phyloP scores from a whole-genome alignment of 2,329 filamentous ascomycete species.

The Hortaea sp. region DNA sequence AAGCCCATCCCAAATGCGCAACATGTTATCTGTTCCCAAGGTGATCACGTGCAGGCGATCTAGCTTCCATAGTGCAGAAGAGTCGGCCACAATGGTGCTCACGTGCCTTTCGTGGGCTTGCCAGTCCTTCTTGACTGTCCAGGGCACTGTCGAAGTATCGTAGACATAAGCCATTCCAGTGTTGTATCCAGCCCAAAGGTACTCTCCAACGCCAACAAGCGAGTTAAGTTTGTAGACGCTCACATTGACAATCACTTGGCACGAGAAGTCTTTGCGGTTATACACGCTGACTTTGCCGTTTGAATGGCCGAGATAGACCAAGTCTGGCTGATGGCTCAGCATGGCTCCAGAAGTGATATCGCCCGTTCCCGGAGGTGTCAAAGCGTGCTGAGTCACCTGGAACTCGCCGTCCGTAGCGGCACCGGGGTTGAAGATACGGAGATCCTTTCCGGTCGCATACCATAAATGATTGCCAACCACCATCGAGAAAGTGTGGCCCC shows the following conservation, averaged over 20 bases:
- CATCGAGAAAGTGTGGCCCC: conserved; percentile 79
- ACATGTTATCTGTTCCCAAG: conserved; percentile 73
- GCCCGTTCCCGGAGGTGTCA: conserved; percentile 63
- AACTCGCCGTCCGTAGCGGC: conserved; percentile 59
- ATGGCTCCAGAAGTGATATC: conserved; percentile 79
- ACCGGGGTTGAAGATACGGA: conserved; percentile 72
- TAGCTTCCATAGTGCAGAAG: conserved; percentile 73
- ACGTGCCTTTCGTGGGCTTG: conserved; percentile 72
- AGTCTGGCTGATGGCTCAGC: conserved; percentile 62
- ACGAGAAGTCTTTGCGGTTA: conserved; percentile 64
- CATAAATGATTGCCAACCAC: conserved; percentile 77
- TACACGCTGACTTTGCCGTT: conserved; percentile 96
- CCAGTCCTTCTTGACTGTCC: conserved; percentile 92
- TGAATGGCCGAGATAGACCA: conserved; percentile 80
- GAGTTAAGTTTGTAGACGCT: conserved; percentile 94
- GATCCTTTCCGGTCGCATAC: conserved; percentile 78
- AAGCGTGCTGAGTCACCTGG: conserved; percentile 61
- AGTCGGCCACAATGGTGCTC: conserved; percentile 65
- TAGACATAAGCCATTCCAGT: conserved; percentile 92
- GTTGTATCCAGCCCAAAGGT: conserved; percentile 90
- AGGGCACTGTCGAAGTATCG: conserved; percentile 71
- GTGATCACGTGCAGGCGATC: conserved; percentile 78
- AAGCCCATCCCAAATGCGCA: conserved; percentile 85
- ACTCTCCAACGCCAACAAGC: conserved; percentile 66
- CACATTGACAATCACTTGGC: conserved; percentile 70